Evolutionary conservation across 2,329 filamentous ascomycete genomes (phyloP).

Genomic region (Neonectria sp.): DNA sequence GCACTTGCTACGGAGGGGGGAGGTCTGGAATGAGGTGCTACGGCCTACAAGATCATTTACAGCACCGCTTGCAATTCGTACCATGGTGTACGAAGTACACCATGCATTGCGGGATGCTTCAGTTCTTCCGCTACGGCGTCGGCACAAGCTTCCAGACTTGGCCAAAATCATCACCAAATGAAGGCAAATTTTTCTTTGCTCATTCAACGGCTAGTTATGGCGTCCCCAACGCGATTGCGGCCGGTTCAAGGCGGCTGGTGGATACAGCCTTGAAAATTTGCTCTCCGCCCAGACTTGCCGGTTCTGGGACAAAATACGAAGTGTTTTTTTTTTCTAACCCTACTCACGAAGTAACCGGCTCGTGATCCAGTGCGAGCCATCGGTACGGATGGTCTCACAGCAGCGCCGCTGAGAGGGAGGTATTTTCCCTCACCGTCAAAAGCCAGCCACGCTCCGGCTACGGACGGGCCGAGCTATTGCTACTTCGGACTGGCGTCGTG

Average conservation of each 20-base stretch:
- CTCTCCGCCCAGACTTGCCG: slow-evolving; percentile 14
- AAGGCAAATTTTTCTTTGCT: background rate
- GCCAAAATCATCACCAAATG: background rate
- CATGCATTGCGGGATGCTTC: background rate
- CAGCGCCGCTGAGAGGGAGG: background rate
- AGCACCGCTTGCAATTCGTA: slow-evolving; percentile 4
- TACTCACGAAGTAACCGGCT: background rate
- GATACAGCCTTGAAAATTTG: slow-evolving; percentile 14
- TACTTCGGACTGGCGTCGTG: slow-evolving; percentile 10
- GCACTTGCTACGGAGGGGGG: background rate
- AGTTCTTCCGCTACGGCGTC: background rate
- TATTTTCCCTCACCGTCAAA: slow-evolving; percentile 1
- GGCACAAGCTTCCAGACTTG: background rate
- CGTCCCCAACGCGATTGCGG: slow-evolving; percentile 20
- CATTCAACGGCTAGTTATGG: slow-evolving; percentile 6
- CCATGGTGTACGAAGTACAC: background rate
- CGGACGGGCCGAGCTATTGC: slow-evolving; percentile 23
- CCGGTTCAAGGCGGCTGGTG: slow-evolving; percentile 16
- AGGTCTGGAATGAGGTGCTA: background rate
- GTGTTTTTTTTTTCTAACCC: slow-evolving; percentile 16
- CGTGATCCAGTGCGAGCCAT: background rate
- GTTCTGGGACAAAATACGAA: slow-evolving; percentile 1
- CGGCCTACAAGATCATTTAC: slow-evolving; percentile 15
- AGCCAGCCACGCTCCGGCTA: slow-evolving; percentile 35
- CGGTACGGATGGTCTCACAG: background rate